phyloP scores from a whole-genome alignment of 2,329 filamentous ascomycete genomes.

The Pseudofabraea citricarpa region DNA sequence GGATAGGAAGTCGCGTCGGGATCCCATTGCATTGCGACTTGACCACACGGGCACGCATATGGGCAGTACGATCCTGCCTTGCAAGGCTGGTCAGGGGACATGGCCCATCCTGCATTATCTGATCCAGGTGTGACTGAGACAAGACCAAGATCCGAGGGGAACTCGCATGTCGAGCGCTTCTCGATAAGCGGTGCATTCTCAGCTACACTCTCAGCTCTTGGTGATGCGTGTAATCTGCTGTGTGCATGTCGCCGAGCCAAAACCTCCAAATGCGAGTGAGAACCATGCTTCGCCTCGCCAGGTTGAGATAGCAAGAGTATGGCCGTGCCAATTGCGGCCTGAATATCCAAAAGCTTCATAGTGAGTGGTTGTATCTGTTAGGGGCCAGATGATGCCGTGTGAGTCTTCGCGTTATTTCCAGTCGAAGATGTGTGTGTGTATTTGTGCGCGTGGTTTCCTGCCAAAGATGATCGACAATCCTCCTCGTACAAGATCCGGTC shows the following conservation, averaged over 20 bases:
- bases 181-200: conserved; percentile 12
- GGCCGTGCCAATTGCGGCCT: conserved; percentile 45
- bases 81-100: conserved; percentile 71
- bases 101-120: conserved; percentile 71
- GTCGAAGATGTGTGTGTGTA: neutral
- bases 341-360: conserved; percentile 51
- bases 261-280: conserved; percentile 20
- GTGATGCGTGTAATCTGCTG: conserved; percentile 18
- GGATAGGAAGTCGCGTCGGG: conserved; percentile 62
- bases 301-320: conserved; percentile 38
- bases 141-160: conserved; percentile 63
- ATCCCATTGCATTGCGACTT: conserved; percentile 78
- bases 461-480: neutral
- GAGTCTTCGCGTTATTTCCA: neutral
- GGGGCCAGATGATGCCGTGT: neutral
- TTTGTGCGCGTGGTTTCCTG: neutral
- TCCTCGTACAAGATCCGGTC: neutral
- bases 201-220: conserved; percentile 14
- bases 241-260: conserved; percentile 21
- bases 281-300: conserved; percentile 21
- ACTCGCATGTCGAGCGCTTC: conserved; percentile 46
- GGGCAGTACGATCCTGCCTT: conserved; percentile 66
- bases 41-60: conserved; percentile 69
- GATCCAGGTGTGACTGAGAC: conserved; percentile 60
- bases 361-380: conserved; percentile 13